Evolutionary conservation across 805 yeast species (phyloP), one percentile per base, ranked within the genome.

Genomic region (Candida khao-thaluensis): DNA sequence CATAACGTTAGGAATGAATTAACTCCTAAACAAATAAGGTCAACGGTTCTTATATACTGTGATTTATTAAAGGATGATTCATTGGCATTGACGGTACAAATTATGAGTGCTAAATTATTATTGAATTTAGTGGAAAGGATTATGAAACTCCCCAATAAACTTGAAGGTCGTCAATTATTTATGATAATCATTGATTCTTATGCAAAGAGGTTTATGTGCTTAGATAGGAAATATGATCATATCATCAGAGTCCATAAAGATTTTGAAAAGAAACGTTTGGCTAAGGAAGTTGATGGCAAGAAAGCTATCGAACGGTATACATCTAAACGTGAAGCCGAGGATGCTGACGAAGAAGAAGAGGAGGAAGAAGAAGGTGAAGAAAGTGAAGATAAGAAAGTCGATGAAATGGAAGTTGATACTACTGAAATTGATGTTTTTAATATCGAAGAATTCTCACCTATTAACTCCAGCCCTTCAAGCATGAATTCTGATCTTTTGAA

Each of bases 21-120:
- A 38, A 81, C 85, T 1, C 77, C 90, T 2, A 79, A 77, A 27
- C 96, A 88, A 56, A 83, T 93, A 8, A 82, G 95, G 82, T 81
- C 83, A 42, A 86, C 96, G 0, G 91, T 95, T 3, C 76, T 73
- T 30, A 82, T 87, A 41, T 93, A 88, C 55, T 83, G 95, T 53
- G 76, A 74, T 20, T 81, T 88, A 49, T 66, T 93, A 45, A 83
- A 84, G 50, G 98, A 95, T 56, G 80, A 78, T 46, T 68, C 90
- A 0, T 64, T 93, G 47, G 93, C 95, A 1, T 73, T 87, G 44
- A 85, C 95, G 5, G 96, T 90, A 25, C 98, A 95, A 59, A 85
- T 90, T 7, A 89, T 93, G 97, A 85, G 96, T 63, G 96, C 97
- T 2, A 91, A 90, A 61, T 68, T 93, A 22, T 63, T 93, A 22